Percentiles rank a stretch among this genome's conserved stretches.
Conservation (phyloP, 805 yeast genomes). For the Starmerella roubikii region DNA sequence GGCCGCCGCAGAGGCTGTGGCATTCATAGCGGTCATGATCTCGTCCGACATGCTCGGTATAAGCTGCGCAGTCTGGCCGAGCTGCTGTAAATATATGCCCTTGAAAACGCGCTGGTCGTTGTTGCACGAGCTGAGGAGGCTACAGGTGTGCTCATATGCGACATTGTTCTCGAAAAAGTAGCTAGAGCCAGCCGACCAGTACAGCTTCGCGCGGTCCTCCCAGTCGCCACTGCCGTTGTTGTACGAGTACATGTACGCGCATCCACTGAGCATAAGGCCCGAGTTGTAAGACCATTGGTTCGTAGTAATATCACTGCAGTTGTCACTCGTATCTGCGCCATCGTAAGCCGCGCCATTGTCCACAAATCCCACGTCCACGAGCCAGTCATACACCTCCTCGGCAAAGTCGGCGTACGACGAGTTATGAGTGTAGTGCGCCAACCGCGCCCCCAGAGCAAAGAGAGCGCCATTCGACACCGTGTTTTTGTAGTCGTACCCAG, state of each 20-base stretch:
- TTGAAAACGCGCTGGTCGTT: constrained; percentile 65
- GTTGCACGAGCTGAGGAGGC: constrained; percentile 40
- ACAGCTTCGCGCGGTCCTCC: constrained; percentile 39
- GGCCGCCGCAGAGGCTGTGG: constrained; percentile 60
- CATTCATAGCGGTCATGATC: constrained; percentile 35
- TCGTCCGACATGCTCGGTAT: constrained; percentile 40
- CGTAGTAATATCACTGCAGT: constrained; percentile 38
- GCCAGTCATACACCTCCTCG: constrained; percentile 65
- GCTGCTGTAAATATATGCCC: constrained; percentile 52
- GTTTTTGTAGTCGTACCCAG: constrained; percentile 78
- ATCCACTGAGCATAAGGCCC: constrained; percentile 54
- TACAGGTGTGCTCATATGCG: constrained; percentile 65
- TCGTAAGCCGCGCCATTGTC: constrained; percentile 41
- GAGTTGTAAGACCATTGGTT: constrained; percentile 66
- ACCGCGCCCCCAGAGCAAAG: constrained; percentile 68
- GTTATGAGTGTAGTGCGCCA: constrained; percentile 65
- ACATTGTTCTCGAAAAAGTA: constrained; percentile 40
- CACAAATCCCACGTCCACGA: constrained; percentile 36
- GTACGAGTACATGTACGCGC: constrained; percentile 53
- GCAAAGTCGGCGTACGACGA: constrained; percentile 62
- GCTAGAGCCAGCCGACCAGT: constrained; percentile 34
- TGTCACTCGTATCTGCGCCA: constrained; percentile 41
- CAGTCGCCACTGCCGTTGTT: constrained; percentile 44
- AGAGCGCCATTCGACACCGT: constrained; percentile 76
- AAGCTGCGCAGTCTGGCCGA: constrained; percentile 49